A percentile compares a stretch with the other conserved stretches of the same genome.
Evolutionary conservation across 2,329 filamentous ascomycete species (phyloP).

Genomic region (Dendryphion nanum): DNA sequence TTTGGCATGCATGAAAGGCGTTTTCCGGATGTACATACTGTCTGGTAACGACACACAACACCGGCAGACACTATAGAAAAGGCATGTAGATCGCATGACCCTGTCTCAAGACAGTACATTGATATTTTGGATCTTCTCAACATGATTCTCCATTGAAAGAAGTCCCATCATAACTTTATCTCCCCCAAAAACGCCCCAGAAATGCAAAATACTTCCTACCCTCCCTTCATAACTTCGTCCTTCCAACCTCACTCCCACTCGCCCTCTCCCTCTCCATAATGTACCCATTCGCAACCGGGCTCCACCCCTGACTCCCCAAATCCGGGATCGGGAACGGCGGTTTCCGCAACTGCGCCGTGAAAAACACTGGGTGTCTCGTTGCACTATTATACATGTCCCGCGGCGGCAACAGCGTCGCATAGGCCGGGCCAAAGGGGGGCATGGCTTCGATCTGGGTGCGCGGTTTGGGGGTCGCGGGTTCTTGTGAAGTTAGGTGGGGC

Average conservation of each 20-base stretch:
- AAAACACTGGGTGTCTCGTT: constrained; percentile 71
- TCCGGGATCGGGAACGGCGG: constrained; percentile 48
- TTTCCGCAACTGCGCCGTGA: constrained; percentile 62
- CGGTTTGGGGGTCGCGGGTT: constrained; percentile 27
- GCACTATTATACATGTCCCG: constrained; percentile 54
- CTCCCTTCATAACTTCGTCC: constrained; percentile 27
- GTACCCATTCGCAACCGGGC: constrained; percentile 47
- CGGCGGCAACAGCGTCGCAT: constrained; percentile 13
- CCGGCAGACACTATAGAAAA: too few species aligned
- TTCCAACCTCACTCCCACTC: constrained; percentile 6
- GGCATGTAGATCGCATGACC: too few species aligned
- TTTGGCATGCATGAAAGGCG: neutral
- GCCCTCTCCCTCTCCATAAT: constrained; percentile 27
- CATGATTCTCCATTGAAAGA: too few species aligned
- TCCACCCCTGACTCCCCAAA: constrained; percentile 35
- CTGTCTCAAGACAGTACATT: too few species aligned
- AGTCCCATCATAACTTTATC: neutral
- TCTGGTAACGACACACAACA: too few species aligned
- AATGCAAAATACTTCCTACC: neutral
- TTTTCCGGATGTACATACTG: too few species aligned
- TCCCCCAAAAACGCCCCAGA: neutral
- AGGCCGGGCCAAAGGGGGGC: constrained; percentile 35
- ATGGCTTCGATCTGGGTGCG: constrained; percentile 52
- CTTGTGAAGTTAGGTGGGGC: neutral
- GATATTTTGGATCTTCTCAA: too few species aligned